Base-by-base conservation (phyloP, 148 eudicot species). In the Amaranthus cruentus region DNA sequence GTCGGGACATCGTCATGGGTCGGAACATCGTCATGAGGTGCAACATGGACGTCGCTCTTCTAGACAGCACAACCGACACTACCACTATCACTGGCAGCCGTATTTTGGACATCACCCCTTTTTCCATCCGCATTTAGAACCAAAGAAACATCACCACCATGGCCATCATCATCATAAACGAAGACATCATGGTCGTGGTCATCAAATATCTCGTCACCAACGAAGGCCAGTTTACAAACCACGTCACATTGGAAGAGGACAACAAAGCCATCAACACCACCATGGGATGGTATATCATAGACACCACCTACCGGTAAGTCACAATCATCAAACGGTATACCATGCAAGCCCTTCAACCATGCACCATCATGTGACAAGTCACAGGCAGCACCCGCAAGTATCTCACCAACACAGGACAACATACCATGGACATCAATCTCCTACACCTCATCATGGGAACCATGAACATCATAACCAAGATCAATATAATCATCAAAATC, bases 381-480 rank as follows among this genome's bases (percentile, higher is more conserved):
- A 52, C 2, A 65, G 62, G 46, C 73, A 54, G 5, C 51, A 6
- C 51, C 76, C 70, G 6, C 47, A 61, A 4, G 48, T 52, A 6
- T 48, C 70, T 47, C 67, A 18, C 12, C 68, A 66, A 3, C 80
- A 66, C 7, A 18, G 38, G 54, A 15, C 66, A 48, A 55, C 66
- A 58, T 5, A 21, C 44, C 73, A 75, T 51, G 42, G 18, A 14
- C 60, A 69, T 57, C 55, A 60, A 57, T 51, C 69, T 53, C 55
- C 65, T 21, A 6, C 66, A 56, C 44, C 48, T 54, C 82, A 62
- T 21, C 65, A 74, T 14, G 55, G 59, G 14, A 59, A 44, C 49
- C 66, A 62, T 58, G 61, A 58, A 42, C 77, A 73, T 62, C 73
- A 79, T 10, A 71, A 44, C 46, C 81, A 69, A 49, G 66, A 58